Conservation (phyloP, 768 basidiomycete species). For the Tulasnella sp. region DNA sequence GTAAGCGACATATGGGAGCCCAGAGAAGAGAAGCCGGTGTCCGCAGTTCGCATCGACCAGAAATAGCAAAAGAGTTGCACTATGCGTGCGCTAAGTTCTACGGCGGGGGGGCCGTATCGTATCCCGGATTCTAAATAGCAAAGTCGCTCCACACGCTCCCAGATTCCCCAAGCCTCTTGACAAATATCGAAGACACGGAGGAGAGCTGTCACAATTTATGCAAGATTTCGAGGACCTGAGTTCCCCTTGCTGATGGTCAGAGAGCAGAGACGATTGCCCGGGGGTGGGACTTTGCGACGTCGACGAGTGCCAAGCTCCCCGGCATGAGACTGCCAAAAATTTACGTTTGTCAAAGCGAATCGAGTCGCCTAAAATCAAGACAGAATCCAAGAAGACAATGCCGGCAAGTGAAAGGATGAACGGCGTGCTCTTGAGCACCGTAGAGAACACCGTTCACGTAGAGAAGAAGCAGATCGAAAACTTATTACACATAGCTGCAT, state of each 20-base stretch:
- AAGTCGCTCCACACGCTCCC: too few species aligned
- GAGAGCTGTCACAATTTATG: neutral
- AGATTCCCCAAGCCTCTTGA: neutral
- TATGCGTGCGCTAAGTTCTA: neutral
- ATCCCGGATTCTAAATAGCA: too few species aligned
- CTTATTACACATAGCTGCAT: neutral
- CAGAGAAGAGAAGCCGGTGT: too few species aligned
- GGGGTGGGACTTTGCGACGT: neutral
- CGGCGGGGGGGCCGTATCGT: too few species aligned
- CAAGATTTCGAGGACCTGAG: neutral
- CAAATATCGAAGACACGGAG: neutral
- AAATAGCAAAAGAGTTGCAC: neutral
- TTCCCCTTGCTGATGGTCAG: neutral
- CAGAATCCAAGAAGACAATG: neutral
- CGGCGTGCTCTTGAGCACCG: neutral
- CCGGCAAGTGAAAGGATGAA: neutral
- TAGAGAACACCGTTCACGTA: neutral
- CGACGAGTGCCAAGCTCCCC: neutral
- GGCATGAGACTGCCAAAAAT: neutral
- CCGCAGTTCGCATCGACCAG: neutral
- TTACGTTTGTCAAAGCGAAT: neutral
- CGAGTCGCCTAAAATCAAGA: neutral
- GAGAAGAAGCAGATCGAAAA: neutral
- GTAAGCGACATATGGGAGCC: too few species aligned
- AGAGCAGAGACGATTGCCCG: too few species aligned